These are phyloP conservation scores for Vigna angularis DNA, from an alignment of 306 rosid genomes.

Conservation along the genomic window DNA sequence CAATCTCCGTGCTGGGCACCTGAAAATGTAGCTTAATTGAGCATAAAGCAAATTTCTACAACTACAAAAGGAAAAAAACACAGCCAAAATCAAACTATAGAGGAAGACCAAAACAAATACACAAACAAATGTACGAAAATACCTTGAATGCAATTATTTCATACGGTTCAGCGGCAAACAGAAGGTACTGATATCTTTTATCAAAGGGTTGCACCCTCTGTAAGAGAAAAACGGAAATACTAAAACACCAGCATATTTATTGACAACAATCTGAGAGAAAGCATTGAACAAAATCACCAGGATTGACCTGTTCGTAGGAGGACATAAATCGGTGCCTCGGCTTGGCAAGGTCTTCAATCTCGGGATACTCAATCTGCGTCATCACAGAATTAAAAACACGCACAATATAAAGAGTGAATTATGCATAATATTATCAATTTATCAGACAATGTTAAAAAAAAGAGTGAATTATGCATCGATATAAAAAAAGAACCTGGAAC, in stretches of 20 bases:
- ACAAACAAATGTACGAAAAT: slow-evolving; percentile 17
- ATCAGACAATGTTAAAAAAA: neutral
- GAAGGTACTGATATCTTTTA: slow-evolving; percentile 83
- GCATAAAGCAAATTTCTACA: slow-evolving; percentile 18
- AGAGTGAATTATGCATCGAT: neutral
- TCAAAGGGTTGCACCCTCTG: slow-evolving; percentile 88
- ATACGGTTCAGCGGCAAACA: slow-evolving; percentile 94
- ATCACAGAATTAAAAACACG: neutral
- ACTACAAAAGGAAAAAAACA: neutral
- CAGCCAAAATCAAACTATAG: neutral
- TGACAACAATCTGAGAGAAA: slow-evolving; percentile 9
- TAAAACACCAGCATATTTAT: neutral
- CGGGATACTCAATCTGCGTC: slow-evolving; percentile 93
- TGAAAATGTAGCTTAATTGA: slow-evolving; percentile 45
- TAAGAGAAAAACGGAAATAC: neutral
- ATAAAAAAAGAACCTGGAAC: slow-evolving; percentile 64
- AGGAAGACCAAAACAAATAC: neutral
- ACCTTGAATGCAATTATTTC: slow-evolving; percentile 96
- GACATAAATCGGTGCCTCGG: slow-evolving; percentile 98
- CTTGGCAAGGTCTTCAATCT: slow-evolving; percentile 88
- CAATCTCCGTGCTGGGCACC: slow-evolving; percentile 98
- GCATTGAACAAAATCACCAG: slow-evolving; percentile 16
- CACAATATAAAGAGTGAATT: neutral
- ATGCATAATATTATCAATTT: neutral
- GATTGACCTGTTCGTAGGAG: slow-evolving; percentile 87